Evolutionary conservation across 2,329 filamentous ascomycete genomes (phyloP).

Genomic region (Paraphaeosphaeria minitans): DNA sequence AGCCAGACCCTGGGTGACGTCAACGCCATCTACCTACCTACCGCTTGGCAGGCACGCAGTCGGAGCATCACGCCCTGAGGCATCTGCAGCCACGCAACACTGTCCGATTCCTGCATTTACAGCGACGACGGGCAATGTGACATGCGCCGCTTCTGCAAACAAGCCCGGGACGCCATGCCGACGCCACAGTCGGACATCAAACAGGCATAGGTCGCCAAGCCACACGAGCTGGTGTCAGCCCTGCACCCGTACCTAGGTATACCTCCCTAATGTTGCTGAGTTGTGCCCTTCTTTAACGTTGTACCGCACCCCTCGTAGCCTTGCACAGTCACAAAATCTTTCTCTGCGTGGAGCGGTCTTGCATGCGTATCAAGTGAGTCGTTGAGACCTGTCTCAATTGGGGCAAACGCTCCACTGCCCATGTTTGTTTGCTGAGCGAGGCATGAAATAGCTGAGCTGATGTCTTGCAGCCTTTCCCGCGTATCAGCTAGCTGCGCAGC

Average conservation of each 20-base stretch:
- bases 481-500: background rate
- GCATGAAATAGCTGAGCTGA: slow-evolving; percentile 2
- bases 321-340: background rate
- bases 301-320: background rate
- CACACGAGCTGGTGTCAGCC: slow-evolving; percentile 11
- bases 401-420: slow-evolving; percentile 2
- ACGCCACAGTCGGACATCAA: slow-evolving; percentile 10
- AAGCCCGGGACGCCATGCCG: slow-evolving; percentile 3
- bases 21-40: background rate
- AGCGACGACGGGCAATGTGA: slow-evolving; percentile 2
- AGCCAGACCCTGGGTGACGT: slow-evolving; percentile 15
- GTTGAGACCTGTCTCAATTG: background rate
- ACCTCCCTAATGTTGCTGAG: background rate
- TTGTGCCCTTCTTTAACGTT: background rate
- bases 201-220: slow-evolving; percentile 14
- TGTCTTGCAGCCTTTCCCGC: background rate
- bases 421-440: background rate
- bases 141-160: background rate
- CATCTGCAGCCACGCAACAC: slow-evolving; percentile 5
- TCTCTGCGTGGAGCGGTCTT: background rate
- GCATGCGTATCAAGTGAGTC: slow-evolving; percentile 1
- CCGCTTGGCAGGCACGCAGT: slow-evolving; percentile 13
- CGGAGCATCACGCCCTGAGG: background rate
- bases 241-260: slow-evolving; percentile 7
- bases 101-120: background rate